Conservation (phyloP, 768 basidiomycete species). For the Amanita rimosa region DNA sequence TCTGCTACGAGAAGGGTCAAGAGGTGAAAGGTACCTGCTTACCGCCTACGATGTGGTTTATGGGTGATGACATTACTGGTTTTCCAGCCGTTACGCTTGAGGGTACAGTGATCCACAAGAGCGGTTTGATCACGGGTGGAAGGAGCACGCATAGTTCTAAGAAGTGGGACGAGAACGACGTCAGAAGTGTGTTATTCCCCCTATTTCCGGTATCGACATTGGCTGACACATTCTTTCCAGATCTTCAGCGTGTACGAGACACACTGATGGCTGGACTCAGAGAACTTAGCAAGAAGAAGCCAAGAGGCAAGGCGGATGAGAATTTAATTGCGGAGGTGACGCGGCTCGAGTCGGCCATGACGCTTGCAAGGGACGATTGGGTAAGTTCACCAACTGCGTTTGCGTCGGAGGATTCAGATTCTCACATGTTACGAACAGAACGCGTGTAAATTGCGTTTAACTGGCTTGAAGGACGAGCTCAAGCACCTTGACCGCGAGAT, state of each 20-base stretch:
- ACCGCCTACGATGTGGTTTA: background rate
- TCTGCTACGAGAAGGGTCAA: slow-evolving; percentile 90
- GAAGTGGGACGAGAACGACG: slow-evolving; percentile 93
- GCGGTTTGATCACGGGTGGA: slow-evolving; percentile 95
- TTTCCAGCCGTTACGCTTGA: slow-evolving; percentile 90
- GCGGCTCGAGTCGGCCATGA: slow-evolving; percentile 67
- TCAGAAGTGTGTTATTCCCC: slow-evolving; percentile 50
- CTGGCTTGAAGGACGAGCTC: slow-evolving; percentile 74
- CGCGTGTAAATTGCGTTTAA: slow-evolving; percentile 64
- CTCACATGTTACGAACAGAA: slow-evolving; percentile 31
- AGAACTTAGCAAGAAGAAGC: slow-evolving; percentile 78
- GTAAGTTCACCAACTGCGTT: slow-evolving; percentile 27
- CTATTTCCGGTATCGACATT: background rate
- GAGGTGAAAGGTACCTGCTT: slow-evolving; percentile 81
- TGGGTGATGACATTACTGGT: background rate
- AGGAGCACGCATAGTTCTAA: slow-evolving; percentile 67
- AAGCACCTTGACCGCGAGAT: slow-evolving; percentile 69
- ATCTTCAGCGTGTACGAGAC: slow-evolving; percentile 35
- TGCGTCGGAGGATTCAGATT: background rate
- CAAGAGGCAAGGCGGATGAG: slow-evolving; percentile 79
- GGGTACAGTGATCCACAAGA: slow-evolving; percentile 95
- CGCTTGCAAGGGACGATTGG: slow-evolving; percentile 73
- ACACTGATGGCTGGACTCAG: slow-evolving; percentile 61
- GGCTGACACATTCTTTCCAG: background rate
- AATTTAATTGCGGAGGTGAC: slow-evolving; percentile 64